A percentile compares a stretch with the other conserved stretches of the same genome.
Evolutionary conservation across 1,284 basidiomycete genomes (phyloP).

Genomic region (Cystobasidium pallidum): DNA sequence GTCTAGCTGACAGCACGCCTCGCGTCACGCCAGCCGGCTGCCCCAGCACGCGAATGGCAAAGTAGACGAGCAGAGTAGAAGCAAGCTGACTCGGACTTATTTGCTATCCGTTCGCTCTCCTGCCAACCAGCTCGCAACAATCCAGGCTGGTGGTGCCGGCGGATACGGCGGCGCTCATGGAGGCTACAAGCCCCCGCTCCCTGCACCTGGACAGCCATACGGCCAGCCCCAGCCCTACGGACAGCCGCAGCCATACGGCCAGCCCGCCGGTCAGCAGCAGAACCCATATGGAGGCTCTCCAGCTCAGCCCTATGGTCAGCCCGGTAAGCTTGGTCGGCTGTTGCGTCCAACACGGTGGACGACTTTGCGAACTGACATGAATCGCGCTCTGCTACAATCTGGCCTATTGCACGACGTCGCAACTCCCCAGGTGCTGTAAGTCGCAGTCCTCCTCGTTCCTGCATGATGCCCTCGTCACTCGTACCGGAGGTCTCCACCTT

Average conservation of each 20-base stretch:
- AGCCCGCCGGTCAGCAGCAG: constrained; percentile 1
- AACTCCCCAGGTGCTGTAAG: constrained; percentile 12
- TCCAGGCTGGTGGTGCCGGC: constrained; percentile 1
- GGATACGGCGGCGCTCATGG: background rate
- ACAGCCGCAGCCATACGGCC: background rate
- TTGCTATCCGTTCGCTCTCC: background rate
- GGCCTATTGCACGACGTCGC: background rate
- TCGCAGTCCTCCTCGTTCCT: background rate
- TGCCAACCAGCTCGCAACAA: constrained; percentile 26
- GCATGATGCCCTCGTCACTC: background rate
- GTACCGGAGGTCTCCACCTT: background rate
- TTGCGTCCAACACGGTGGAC: constrained; percentile 1
- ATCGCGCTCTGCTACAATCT: background rate
- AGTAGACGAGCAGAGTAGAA: background rate
- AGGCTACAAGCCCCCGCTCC: constrained; percentile 1
- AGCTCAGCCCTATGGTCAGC: constrained; percentile 2
- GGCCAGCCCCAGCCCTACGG: constrained; percentile 11
- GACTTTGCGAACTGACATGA: background rate
- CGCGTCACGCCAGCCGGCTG: constrained; percentile 9
- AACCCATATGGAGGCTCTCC: background rate
- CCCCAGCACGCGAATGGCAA: background rate
- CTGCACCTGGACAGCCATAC: constrained; percentile 22
- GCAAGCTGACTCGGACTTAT: background rate
- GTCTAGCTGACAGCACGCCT: constrained; percentile 3
- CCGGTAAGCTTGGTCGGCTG: background rate